Evolutionary conservation across 1,284 basidiomycete species (phyloP).

Genomic region (Agroathelia rolfsii): DNA sequence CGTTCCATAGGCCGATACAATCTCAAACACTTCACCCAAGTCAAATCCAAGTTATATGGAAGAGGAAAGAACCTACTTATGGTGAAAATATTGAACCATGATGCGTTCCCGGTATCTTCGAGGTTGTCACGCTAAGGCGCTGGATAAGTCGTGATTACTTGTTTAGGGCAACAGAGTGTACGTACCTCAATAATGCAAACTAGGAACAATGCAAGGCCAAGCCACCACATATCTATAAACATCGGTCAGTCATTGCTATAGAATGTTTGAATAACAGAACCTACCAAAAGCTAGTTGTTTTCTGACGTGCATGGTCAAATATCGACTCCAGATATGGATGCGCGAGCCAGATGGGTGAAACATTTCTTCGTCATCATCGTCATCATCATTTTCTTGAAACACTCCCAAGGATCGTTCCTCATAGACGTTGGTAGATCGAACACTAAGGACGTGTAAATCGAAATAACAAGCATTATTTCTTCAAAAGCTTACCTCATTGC

Average conservation of each 20-base stretch:
- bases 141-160: too few species aligned
- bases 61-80: constrained; percentile 38
- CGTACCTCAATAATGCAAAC: constrained; percentile 82
- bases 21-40: constrained; percentile 58
- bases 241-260: constrained; percentile 2
- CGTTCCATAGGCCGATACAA: constrained; percentile 87
- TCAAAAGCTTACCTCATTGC: constrained; percentile 48
- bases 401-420: constrained; percentile 84
- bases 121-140: constrained; percentile 43
- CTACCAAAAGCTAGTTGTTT: constrained; percentile 81
- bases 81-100: constrained; percentile 76
- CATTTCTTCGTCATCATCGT: constrained; percentile 35
- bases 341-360: constrained; percentile 38
- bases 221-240: constrained; percentile 80
- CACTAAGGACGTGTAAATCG: constrained; percentile 32
- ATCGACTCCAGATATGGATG: constrained; percentile 64
- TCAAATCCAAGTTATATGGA: neutral
- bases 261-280: constrained; percentile 13
- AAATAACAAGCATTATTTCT: neutral
- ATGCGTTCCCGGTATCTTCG: constrained; percentile 35
- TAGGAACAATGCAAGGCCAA: constrained; percentile 67
- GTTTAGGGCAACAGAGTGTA: constrained; percentile 1
- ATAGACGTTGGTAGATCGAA: constrained; percentile 98
- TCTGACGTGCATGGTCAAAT: constrained; percentile 72
- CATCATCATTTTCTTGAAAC: constrained; percentile 44